phyloP scores from a whole-genome alignment of 805 yeast genomes.

The Pichia exigua region DNA sequence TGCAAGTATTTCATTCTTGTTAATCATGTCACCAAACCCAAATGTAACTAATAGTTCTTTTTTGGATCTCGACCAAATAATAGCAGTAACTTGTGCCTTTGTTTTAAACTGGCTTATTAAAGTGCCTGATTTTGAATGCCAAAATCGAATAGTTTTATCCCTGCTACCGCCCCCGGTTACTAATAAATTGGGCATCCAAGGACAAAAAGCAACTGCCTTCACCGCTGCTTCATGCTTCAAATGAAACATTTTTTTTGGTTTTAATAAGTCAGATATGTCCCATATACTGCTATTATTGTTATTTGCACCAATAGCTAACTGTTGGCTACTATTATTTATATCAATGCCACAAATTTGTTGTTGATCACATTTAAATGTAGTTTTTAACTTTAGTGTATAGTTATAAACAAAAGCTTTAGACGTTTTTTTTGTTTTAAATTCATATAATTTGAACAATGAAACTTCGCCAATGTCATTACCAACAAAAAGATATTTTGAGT shows the following conservation, averaged over 20 bases:
- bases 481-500: conserved; percentile 36
- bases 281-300: conserved; percentile 76
- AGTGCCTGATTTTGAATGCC: conserved; percentile 82
- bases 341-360: conserved; percentile 66
- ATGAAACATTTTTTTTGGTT: conserved; percentile 39
- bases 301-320: conserved; percentile 76
- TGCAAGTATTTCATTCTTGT: conserved; percentile 43
- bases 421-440: background rate
- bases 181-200: conserved; percentile 72
- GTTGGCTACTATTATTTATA: conserved; percentile 42
- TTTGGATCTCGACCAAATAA: conserved; percentile 62
- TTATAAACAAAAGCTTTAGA: background rate
- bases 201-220: conserved; percentile 84
- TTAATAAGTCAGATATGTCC: conserved; percentile 41
- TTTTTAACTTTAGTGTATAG: conserved; percentile 10
- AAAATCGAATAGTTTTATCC: conserved; percentile 72
- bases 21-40: conserved; percentile 58
- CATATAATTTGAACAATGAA: conserved; percentile 30
- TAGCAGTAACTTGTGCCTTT: conserved; percentile 68
- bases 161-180: conserved; percentile 91
- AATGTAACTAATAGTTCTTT: conserved; percentile 71
- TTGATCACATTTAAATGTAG: conserved; percentile 37
- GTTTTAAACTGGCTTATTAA: conserved; percentile 49
- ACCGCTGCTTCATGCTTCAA: conserved; percentile 79
- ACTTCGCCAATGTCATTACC: conserved; percentile 67